Evolutionary conservation across 148 eudicot genomes (phyloP).

Genomic region (Drosera capensis): DNA sequence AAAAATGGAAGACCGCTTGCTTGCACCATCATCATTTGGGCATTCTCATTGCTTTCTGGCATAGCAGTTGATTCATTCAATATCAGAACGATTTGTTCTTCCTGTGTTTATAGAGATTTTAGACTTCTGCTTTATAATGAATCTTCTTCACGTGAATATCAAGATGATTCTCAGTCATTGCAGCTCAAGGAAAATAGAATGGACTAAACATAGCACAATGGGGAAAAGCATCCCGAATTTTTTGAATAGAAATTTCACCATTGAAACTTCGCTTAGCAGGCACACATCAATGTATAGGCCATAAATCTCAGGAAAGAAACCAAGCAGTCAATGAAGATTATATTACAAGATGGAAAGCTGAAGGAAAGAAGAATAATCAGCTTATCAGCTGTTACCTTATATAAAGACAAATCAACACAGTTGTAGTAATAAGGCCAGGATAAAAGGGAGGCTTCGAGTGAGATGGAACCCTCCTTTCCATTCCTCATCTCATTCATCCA

Average conservation of each 20-base stretch:
- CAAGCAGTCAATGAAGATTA: background rate
- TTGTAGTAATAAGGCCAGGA: conserved; percentile 58
- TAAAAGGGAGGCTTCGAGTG: conserved; percentile 53
- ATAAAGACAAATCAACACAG: conserved; percentile 81
- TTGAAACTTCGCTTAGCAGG: no score
- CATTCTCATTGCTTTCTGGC: conserved; percentile 54
- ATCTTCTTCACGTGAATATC: no score
- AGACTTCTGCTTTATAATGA: no score
- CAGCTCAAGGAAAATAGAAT: no score
- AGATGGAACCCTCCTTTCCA: conserved; percentile 17
- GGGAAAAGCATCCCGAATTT: no score
- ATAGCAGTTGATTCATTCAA: conserved; percentile 36
- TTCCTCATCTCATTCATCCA: conserved; percentile 22
- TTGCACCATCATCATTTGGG: conserved; percentile 61
- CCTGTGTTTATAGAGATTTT: conserved; percentile 30
- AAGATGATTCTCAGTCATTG: no score
- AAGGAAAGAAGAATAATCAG: background rate
- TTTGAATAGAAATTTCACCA: no score
- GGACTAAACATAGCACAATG: no score
- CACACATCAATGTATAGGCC: no score
- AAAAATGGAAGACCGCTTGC: conserved; percentile 54
- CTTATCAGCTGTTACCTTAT: conserved; percentile 34
- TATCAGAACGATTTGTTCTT: conserved; percentile 64
- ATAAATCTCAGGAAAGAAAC: background rate
- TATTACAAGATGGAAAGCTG: background rate